phyloP scores from a whole-genome alignment of 148 eudicot species.

The Fagopyrum homotropicum region DNA sequence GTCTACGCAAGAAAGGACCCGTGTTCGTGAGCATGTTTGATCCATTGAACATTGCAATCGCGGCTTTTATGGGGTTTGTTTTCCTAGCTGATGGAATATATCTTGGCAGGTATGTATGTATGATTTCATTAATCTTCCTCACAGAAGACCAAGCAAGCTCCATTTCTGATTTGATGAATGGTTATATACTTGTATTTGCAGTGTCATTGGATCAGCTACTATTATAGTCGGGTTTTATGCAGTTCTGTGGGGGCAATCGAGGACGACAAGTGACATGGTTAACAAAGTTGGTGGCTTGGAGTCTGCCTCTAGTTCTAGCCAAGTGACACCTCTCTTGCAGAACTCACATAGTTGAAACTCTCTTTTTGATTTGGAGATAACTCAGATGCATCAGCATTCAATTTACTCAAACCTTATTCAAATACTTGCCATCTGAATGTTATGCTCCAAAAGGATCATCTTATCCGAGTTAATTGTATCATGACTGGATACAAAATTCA shows the following conservation, averaged over 20 bases:
- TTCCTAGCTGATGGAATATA: not conserved
- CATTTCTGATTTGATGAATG: no score
- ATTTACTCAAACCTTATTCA: no score
- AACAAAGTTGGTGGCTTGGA: not conserved
- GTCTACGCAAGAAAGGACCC: not conserved
- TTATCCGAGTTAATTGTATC: no score
- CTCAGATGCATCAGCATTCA: no score
- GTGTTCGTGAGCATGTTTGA: constrained; percentile 8
- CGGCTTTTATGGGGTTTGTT: constrained; percentile 6
- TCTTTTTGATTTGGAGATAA: not conserved
- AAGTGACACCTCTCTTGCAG: constrained; percentile 7
- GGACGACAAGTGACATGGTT: not conserved
- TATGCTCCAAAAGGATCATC: no score
- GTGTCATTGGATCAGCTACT: constrained; percentile 29
- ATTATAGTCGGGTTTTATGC: constrained; percentile 32
- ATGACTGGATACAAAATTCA: no score
- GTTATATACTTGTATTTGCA: constrained; percentile 10
- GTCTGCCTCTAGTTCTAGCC: not conserved
- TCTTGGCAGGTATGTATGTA: not conserved
- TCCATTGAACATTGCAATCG: not conserved
- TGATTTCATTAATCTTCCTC: no score
- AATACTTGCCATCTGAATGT: no score
- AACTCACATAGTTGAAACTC: not conserved
- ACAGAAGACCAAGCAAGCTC: no score
- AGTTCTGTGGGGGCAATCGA: constrained; percentile 31